Conservation (phyloP, 106 monocot species). For the Vanilla planifolia region DNA sequence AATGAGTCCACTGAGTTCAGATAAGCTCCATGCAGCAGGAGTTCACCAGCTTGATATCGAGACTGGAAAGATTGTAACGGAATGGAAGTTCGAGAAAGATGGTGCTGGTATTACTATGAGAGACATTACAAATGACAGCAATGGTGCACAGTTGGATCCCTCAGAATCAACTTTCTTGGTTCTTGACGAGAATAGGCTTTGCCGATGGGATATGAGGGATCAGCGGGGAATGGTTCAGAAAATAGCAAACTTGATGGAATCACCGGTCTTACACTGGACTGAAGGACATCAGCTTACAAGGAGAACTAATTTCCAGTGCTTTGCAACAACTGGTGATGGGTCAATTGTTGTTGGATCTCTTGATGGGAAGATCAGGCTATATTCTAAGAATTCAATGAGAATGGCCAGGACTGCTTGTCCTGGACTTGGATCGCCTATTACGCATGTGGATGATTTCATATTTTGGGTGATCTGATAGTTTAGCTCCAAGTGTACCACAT, state of each 20-base stretch:
- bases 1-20: slow-evolving; percentile 51
- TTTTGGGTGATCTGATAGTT: too few species aligned
- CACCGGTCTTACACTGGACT: slow-evolving; percentile 65
- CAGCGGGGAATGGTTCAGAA: slow-evolving; percentile 64
- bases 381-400: slow-evolving; percentile 84
- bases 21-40: slow-evolving; percentile 43
- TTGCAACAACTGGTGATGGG: slow-evolving; percentile 80
- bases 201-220: slow-evolving; percentile 88
- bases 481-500: too few species aligned
- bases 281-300: slow-evolving; percentile 90
- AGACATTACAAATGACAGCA: slow-evolving; percentile 83
- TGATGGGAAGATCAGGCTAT: slow-evolving; percentile 88
- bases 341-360: slow-evolving; percentile 81
- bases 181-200: slow-evolving; percentile 75
- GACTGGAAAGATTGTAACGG: slow-evolving; percentile 70
- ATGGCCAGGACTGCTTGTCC: slow-evolving; percentile 95
- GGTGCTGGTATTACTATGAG: slow-evolving; percentile 65
- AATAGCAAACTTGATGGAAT: slow-evolving; percentile 41
- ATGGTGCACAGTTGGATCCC: slow-evolving; percentile 74
- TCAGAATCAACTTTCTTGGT: slow-evolving; percentile 83
- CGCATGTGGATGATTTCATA: slow-evolving; percentile 91
- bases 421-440: slow-evolving; percentile 79
- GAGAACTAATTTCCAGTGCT: slow-evolving; percentile 91
- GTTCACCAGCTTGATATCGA: slow-evolving; percentile 79
- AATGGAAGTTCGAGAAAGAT: slow-evolving; percentile 92